phyloP scores from a whole-genome alignment of 768 basidiomycete species.

The Hericium alpestre region DNA sequence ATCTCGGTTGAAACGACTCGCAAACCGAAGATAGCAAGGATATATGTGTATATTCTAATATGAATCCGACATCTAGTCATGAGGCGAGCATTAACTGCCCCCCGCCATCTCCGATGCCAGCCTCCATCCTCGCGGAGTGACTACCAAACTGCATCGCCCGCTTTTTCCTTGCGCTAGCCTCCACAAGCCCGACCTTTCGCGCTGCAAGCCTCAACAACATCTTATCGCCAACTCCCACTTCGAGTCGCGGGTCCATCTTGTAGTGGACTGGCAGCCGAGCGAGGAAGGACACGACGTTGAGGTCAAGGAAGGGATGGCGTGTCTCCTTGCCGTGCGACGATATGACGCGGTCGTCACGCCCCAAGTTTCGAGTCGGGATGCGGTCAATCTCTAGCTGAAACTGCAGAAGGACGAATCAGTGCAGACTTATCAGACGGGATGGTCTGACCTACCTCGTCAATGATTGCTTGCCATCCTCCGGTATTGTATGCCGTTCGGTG shows the following conservation, averaged over 20 bases:
- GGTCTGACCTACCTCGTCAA: slow-evolving; percentile 55
- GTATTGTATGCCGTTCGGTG: slow-evolving; percentile 66
- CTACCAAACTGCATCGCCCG: slow-evolving; percentile 96
- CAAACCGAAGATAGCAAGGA: no score
- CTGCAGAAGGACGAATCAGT: slow-evolving; percentile 28
- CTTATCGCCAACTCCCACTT: slow-evolving; percentile 84
- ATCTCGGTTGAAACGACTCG: no score
- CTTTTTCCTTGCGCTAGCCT: slow-evolving; percentile 74
- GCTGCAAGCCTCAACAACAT: slow-evolving; percentile 67
- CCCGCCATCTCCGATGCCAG: slow-evolving; percentile 37
- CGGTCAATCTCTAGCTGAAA: slow-evolving; percentile 84
- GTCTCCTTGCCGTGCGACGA: slow-evolving; percentile 89
- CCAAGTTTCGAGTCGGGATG: slow-evolving; percentile 81
- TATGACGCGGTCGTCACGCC: slow-evolving; percentile 88
- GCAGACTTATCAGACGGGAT: background rate
- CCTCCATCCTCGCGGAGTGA: slow-evolving; percentile 74
- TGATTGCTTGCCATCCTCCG: slow-evolving; percentile 65
- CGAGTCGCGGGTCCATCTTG: slow-evolving; percentile 71
- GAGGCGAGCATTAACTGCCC: slow-evolving; percentile 21
- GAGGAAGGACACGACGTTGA: slow-evolving; percentile 67
- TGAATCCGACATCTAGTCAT: no score
- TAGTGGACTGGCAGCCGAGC: slow-evolving; percentile 68
- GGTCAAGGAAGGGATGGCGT: slow-evolving; percentile 82
- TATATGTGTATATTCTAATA: no score
- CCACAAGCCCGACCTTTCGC: slow-evolving; percentile 59